A percentile compares a stretch with the other conserved stretches of the same genome.
These are phyloP conservation scores for Buxus sempervirens DNA, from an alignment of 164 flowering plant species.

Conservation along the genomic window DNA sequence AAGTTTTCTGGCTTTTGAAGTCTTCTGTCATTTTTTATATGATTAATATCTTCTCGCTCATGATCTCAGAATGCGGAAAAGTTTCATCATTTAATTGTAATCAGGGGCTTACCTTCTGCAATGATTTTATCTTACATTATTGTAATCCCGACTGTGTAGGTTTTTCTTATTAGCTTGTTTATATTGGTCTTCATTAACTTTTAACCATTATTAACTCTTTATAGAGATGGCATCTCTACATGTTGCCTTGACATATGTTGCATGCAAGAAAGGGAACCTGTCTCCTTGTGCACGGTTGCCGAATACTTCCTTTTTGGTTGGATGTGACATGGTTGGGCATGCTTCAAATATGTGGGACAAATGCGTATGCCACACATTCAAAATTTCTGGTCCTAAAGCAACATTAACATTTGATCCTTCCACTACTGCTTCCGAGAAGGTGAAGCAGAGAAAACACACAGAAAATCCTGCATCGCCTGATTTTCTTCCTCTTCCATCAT, in stretches of 20 bases:
- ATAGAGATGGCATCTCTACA: conserved; percentile 70
- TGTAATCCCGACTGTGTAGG: neutral
- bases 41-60: neutral
- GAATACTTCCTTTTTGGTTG: conserved; percentile 53
- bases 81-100: neutral
- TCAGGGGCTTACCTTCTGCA: too few relatives aligned
- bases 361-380: conserved; percentile 22
- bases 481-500: conserved; percentile 83
- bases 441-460: conserved; percentile 64
- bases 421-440: conserved; percentile 39
- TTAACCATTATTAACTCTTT: neutral
- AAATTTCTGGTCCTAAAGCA: conserved; percentile 45
- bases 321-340: conserved; percentile 42
- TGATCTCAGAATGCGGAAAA: neutral
- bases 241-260: conserved; percentile 42
- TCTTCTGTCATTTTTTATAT: neutral
- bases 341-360: conserved; percentile 33
- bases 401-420: conserved; percentile 80
- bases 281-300: conserved; percentile 35
- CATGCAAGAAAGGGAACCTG: conserved; percentile 47
- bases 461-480: conserved; percentile 87
- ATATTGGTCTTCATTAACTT: neutral
- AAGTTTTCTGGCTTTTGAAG: neutral
- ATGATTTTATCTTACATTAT: too few relatives aligned
- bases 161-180: neutral